phyloP scores from a whole-genome alignment of 1,284 basidiomycete genomes.

The Bondarzewia mesenterica region DNA sequence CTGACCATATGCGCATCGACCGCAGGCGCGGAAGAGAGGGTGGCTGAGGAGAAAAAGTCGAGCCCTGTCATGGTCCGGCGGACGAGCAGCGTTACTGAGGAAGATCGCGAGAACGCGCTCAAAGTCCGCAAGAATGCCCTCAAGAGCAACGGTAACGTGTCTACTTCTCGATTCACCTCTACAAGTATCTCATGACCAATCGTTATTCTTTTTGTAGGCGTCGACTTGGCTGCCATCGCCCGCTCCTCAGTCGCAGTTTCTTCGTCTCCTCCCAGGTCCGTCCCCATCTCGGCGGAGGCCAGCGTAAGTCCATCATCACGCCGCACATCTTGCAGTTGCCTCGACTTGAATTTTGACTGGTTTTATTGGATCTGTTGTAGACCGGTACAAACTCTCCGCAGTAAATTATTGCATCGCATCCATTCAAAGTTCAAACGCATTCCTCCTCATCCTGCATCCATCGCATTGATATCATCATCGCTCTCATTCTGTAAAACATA shows the following conservation, averaged over 20 bases:
- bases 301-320: conserved; percentile 20
- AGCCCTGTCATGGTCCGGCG: conserved; percentile 13
- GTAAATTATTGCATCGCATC: conserved; percentile 2
- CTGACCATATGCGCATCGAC: background rate
- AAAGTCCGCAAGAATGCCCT: conserved; percentile 62
- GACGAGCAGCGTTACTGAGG: conserved; percentile 43
- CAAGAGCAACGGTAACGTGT: conserved; percentile 43
- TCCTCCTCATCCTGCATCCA: no score
- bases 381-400: background rate
- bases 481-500: no score
- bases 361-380: background rate
- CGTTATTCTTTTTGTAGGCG: conserved; percentile 24
- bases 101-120: conserved; percentile 57
- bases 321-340: background rate
- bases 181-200: background rate
- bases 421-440: no score
- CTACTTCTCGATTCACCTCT: background rate
- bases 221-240: conserved; percentile 74
- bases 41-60: conserved; percentile 8
- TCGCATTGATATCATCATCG: no score
- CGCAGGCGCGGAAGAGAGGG: conserved; percentile 2
- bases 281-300: conserved; percentile 30
- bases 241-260: conserved; percentile 73
- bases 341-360: background rate
- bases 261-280: conserved; percentile 43